These are phyloP conservation scores for Barnettozyma pratensis DNA, from an alignment of 805 yeast species.

Conservation along the genomic window DNA sequence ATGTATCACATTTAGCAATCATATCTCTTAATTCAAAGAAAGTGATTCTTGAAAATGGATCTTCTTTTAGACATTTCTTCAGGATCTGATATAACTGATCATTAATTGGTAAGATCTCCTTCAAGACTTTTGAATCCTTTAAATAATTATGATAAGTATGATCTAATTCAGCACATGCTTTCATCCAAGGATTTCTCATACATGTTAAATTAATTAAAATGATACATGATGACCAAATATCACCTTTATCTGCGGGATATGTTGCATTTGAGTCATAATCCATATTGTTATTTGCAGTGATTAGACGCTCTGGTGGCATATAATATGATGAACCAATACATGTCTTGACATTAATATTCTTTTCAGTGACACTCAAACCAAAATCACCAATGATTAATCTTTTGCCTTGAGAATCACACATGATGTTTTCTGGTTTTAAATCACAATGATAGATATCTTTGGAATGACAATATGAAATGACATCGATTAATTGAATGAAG, in stretches of 20 bases:
- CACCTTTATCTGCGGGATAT: slow-evolving; percentile 72
- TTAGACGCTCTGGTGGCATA: slow-evolving; percentile 88
- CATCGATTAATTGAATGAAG: slow-evolving; percentile 76
- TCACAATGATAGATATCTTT: slow-evolving; percentile 89
- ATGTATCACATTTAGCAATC: slow-evolving; percentile 14
- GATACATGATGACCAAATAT: slow-evolving; percentile 83
- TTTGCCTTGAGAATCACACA: slow-evolving; percentile 55
- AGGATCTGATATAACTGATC: slow-evolving; percentile 52
- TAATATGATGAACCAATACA: slow-evolving; percentile 87
- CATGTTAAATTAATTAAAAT: slow-evolving; percentile 76
- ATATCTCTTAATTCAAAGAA: slow-evolving; percentile 17
- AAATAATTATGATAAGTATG: slow-evolving; percentile 61
- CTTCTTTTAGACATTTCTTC: slow-evolving; percentile 25
- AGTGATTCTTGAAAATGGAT: slow-evolving; percentile 30
- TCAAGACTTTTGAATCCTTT: slow-evolving; percentile 48
- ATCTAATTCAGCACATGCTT: slow-evolving; percentile 57
- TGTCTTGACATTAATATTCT: slow-evolving; percentile 55
- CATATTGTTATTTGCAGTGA: slow-evolving; percentile 26
- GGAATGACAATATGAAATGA: slow-evolving; percentile 75
- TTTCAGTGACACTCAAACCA: slow-evolving; percentile 72
- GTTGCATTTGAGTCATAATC: slow-evolving; percentile 21
- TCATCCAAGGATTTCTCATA: slow-evolving; percentile 87
- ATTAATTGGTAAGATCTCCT: slow-evolving; percentile 70
- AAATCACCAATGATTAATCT: slow-evolving; percentile 74
- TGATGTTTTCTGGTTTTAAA: slow-evolving; percentile 90